Conservation (phyloP, 1,284 basidiomycete species). For the Abortiporus biennis region DNA sequence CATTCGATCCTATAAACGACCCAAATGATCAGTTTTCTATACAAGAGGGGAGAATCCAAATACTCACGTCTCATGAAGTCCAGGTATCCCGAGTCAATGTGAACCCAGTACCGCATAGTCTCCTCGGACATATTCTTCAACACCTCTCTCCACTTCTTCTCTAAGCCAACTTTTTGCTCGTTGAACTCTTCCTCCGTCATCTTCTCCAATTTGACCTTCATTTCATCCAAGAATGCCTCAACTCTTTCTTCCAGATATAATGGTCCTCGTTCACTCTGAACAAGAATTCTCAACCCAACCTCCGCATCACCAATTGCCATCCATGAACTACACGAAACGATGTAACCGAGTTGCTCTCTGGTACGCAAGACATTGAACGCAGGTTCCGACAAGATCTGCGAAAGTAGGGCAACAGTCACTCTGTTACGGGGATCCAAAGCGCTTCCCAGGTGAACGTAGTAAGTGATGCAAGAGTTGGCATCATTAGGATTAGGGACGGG, state of each 20-base stretch:
- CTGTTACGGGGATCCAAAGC: slow-evolving; percentile 49
- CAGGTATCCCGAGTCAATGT: slow-evolving; percentile 72
- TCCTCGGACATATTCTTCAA: slow-evolving; percentile 71
- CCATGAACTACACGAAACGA: slow-evolving; percentile 63
- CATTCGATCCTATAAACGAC: slow-evolving; percentile 46
- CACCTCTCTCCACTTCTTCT: slow-evolving; percentile 67
- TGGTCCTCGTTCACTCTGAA: slow-evolving; percentile 87
- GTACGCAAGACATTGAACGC: slow-evolving; percentile 95
- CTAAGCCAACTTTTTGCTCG: slow-evolving; percentile 47
- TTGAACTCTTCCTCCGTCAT: slow-evolving; percentile 53
- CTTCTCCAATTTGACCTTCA: slow-evolving; percentile 39
- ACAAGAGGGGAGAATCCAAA: not conserved
- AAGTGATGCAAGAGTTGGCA: slow-evolving; percentile 80
- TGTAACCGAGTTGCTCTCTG: slow-evolving; percentile 94
- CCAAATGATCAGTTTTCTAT: slow-evolving; percentile 2
- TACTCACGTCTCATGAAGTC: slow-evolving; percentile 68
- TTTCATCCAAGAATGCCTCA: slow-evolving; percentile 78
- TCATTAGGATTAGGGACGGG: slow-evolving; percentile 84
- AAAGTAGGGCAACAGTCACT: slow-evolving; percentile 55
- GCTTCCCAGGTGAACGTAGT: slow-evolving; percentile 73
- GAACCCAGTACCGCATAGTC: slow-evolving; percentile 56
- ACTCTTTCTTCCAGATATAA: slow-evolving; percentile 86
- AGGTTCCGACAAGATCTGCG: slow-evolving; percentile 83
- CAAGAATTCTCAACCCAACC: slow-evolving; percentile 79
- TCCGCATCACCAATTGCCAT: slow-evolving; percentile 55